Evolutionary conservation across 805 yeast species (phyloP).

Genomic region (Lipomyces kockii): DNA sequence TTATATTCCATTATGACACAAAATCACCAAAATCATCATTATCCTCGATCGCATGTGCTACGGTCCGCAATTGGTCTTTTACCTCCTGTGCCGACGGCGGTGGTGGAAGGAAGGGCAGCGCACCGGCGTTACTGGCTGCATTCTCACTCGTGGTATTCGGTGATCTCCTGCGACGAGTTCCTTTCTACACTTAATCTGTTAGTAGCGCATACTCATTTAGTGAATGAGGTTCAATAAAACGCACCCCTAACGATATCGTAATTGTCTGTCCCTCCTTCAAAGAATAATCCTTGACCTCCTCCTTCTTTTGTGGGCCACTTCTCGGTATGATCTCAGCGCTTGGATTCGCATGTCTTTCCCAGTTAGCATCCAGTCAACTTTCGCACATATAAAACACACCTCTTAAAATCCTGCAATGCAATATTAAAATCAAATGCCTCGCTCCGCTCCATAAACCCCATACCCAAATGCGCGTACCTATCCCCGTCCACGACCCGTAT

Average conservation of each 20-base stretch:
- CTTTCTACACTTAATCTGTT: neutral
- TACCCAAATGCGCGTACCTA: conserved; percentile 50
- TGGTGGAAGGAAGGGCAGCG: conserved; percentile 37
- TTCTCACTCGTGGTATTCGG: conserved; percentile 6
- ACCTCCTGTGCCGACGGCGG: conserved; percentile 40
- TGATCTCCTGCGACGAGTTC: neutral
- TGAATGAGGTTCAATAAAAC: neutral
- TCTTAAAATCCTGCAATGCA: conserved; percentile 46
- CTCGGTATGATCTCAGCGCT: conserved; percentile 1
- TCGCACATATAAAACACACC: conserved; percentile 17
- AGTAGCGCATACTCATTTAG: neutral
- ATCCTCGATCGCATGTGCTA: conserved; percentile 14
- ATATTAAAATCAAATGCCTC: conserved; percentile 48
- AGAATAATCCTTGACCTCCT: conserved; percentile 38
- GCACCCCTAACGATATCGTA: conserved; percentile 36
- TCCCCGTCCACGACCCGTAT: conserved; percentile 45
- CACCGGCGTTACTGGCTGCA: conserved; percentile 3
- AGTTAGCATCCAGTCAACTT: neutral
- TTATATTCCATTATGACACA: conserved; percentile 16
- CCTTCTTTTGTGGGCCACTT: neutral
- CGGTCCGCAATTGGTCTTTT: conserved; percentile 8
- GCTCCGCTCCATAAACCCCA: conserved; percentile 47
- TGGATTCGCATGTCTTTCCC: conserved; percentile 13
- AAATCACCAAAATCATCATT: conserved; percentile 49
- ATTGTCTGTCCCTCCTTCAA: conserved; percentile 40